Base-by-base conservation (phyloP, 2,329 filamentous ascomycete genomes). In the Calonectria hawksworthii region DNA sequence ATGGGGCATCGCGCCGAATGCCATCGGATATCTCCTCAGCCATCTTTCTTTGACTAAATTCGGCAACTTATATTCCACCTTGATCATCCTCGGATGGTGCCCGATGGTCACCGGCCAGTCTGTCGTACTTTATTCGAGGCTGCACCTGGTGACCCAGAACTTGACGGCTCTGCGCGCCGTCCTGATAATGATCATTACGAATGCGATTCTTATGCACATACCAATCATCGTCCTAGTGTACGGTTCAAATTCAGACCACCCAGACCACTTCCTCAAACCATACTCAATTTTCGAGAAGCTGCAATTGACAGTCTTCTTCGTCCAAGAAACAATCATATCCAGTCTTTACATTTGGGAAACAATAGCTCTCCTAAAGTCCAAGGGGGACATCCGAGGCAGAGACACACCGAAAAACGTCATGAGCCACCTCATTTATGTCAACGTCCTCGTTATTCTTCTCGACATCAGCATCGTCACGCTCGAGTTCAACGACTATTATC, bases 51-150 rank as follows among this genome's bases (percentile, higher is more conserved):
- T 74, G 1, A 51, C 51, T 3, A 56, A 68, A 2, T 67, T 51
- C 14, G 78, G 81, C 23, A 44, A 38, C 16, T 26, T 79, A 1
- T 76, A 80, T 21, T 78, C 77, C 3, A 83, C 81, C 0, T 68
- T 83, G 8, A 81, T 83, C 9, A 74, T 82, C 11, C 70, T 82
- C 11, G 82, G 82, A 8, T 84, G 83, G 82, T 81, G 79, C 21
- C 76, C 81, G 0, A 92, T 93, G 90, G 87, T 93, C 0, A 92
- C 90, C 0, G 92, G 91, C 0, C 90, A 92, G 80, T 89, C 89
- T 0, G 78, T 93, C n/a, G 91, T 93, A 1, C 84, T 93, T 0
- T 93, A 91, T 83, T 93, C 91, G 0, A 87, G 92, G 1, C 85
- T 93, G 1, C 91, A 93, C 78, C 86, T 93, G 2, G 87, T 93